phyloP scores from a whole-genome alignment of 805 yeast genomes.

The Kazachstania africana region DNA sequence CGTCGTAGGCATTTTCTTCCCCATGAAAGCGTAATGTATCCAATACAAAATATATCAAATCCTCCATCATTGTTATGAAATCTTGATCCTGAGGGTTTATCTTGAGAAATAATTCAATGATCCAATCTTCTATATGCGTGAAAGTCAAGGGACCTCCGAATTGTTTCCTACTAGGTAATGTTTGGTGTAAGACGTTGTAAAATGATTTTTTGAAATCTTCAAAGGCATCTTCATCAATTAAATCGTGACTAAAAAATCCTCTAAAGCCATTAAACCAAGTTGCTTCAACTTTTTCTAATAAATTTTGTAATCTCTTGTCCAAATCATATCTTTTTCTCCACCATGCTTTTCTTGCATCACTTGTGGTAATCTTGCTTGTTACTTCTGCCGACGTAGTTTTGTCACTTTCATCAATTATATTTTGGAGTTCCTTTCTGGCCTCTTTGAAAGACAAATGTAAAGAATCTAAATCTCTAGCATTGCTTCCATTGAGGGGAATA shows the following conservation, averaged over 20 bases:
- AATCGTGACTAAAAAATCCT: constrained; percentile 41
- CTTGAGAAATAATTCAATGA: constrained; percentile 41
- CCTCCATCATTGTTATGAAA: constrained; percentile 38
- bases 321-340: constrained; percentile 59
- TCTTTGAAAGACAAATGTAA: constrained; percentile 32
- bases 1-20: constrained; percentile 52
- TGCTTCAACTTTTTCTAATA: constrained; percentile 48
- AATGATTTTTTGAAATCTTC: constrained; percentile 29
- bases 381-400: constrained; percentile 42
- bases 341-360: constrained; percentile 59
- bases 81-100: constrained; percentile 26
- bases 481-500: constrained; percentile 47
- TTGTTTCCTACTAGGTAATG: constrained; percentile 37
- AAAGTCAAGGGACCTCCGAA: constrained; percentile 15
- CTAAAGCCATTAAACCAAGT: constrained; percentile 72
- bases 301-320: constrained; percentile 41
- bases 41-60: constrained; percentile 48
- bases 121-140: constrained; percentile 32
- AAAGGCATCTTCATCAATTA: constrained; percentile 18
- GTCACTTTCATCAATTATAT: constrained; percentile 52
- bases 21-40: constrained; percentile 55
- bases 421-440: constrained; percentile 34
- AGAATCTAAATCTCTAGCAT: constrained; percentile 34
- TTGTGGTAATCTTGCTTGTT: constrained; percentile 40
- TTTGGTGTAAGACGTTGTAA: constrained; percentile 30